These are phyloP conservation scores for Apostasia shenzhenica DNA, from an alignment of 106 monocot species.

Conservation along the genomic window DNA sequence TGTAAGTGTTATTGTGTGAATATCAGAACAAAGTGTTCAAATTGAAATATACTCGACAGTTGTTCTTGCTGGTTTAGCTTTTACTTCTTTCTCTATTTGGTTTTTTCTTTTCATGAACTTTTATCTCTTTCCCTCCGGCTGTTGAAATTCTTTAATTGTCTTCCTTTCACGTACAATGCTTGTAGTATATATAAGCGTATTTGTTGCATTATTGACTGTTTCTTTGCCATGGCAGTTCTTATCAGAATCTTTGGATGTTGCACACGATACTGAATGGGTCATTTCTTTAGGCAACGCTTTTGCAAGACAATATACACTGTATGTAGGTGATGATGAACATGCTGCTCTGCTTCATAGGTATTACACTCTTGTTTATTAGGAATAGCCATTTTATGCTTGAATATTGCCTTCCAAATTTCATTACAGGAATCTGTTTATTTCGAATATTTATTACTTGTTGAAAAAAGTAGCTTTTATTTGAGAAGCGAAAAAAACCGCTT, in stretches of 20 bases:
- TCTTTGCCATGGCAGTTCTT: constrained; percentile 59
- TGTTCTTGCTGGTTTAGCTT: background rate
- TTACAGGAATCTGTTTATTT: background rate
- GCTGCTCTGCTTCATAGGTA: constrained; percentile 92
- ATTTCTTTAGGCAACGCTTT: constrained; percentile 88
- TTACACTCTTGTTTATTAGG: background rate
- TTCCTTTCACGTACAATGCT: too few species aligned
- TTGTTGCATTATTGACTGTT: background rate
- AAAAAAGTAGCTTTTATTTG: background rate
- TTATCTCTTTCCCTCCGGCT: background rate
- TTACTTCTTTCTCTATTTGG: background rate
- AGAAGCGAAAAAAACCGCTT: too few species aligned
- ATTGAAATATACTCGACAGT: background rate
- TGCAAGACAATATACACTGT: constrained; percentile 68
- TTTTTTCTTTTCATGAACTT: background rate
- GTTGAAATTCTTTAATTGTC: too few species aligned
- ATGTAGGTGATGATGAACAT: constrained; percentile 67
- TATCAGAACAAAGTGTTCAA: background rate
- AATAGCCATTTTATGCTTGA: background rate
- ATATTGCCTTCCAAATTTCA: background rate
- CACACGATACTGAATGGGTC: constrained; percentile 71
- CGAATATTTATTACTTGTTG: background rate
- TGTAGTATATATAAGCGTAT: background rate
- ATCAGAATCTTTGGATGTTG: constrained; percentile 93
- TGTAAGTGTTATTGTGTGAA: constrained; percentile 40